phyloP scores from a whole-genome alignment of 805 yeast genomes.

The Jamesozyma spencerorum region DNA sequence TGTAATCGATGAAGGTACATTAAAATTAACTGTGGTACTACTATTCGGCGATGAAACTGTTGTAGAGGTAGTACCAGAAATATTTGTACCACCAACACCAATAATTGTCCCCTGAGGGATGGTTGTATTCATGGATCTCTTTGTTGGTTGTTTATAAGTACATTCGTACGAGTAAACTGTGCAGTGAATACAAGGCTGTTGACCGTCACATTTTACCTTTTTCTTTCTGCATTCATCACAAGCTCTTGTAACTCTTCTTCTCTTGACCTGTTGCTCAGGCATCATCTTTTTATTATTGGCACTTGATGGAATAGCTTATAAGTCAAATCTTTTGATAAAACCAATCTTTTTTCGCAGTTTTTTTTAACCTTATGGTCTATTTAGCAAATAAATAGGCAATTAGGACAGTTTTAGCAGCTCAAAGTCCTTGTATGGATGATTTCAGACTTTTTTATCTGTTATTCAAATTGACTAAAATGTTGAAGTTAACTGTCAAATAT shows the following conservation, averaged over 20 bases:
- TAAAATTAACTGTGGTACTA: neutral
- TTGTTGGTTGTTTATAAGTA: constrained; percentile 71
- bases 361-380: too few species aligned
- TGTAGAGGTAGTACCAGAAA: neutral
- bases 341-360: too few species aligned
- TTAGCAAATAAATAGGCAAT: too few species aligned
- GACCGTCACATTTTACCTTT: constrained; percentile 78
- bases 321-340: too few species aligned
- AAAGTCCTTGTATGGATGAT: too few species aligned
- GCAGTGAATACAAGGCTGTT: constrained; percentile 78
- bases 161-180: constrained; percentile 81
- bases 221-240: constrained; percentile 51
- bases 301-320: too few species aligned
- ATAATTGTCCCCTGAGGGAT: neutral
- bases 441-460: too few species aligned
- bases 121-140: constrained; percentile 9
- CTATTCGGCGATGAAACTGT: too few species aligned
- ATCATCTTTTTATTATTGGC: neutral
- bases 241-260: constrained; percentile 36
- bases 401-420: too few species aligned
- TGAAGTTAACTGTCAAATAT: too few species aligned
- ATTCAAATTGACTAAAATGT: too few species aligned
- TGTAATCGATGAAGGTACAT: neutral
- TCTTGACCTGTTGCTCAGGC: constrained; percentile 17
- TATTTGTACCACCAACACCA: neutral